These are phyloP conservation scores for Botryotinia calthae DNA, from an alignment of 2,329 filamentous ascomycete species.

Conservation along the genomic window DNA sequence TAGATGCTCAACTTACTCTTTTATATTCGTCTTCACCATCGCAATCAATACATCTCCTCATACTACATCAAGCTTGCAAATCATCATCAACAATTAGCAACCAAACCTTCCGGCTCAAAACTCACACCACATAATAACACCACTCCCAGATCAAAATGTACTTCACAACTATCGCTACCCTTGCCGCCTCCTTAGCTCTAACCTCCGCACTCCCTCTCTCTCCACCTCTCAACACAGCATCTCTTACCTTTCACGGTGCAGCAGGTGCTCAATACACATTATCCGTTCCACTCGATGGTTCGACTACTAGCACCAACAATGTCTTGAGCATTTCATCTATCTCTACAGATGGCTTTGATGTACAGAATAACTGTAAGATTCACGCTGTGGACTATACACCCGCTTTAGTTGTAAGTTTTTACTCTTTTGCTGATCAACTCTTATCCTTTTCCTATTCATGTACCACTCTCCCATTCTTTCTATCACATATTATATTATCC, in stretches of 20 bases:
- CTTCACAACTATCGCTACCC: slow-evolving; percentile 25
- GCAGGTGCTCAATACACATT: slow-evolving; percentile 30
- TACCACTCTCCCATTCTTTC: not conserved
- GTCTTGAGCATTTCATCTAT: slow-evolving; percentile 22
- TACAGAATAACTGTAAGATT: slow-evolving; percentile 25
- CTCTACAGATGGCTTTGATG: slow-evolving; percentile 24
- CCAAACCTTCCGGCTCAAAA: not conserved
- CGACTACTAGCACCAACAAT: slow-evolving; percentile 22
- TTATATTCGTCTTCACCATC: not conserved
- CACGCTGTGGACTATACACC: slow-evolving; percentile 31
- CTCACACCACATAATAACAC: not conserved
- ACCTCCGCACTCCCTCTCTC: slow-evolving; percentile 25
- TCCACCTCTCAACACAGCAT: slow-evolving; percentile 6
- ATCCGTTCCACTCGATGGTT: slow-evolving; percentile 29
- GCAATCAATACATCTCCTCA: not conserved
- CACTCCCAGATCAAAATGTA: slow-evolving; percentile 25
- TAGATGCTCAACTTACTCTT: not conserved
- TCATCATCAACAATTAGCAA: not conserved
- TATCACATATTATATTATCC: not conserved
- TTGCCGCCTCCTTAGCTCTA: slow-evolving; percentile 26
- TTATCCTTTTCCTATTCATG: not conserved
- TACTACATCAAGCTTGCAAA: not conserved
- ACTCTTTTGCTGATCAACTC: not conserved
- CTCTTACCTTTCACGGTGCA: slow-evolving; percentile 32
- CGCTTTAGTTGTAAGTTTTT: slow-evolving; percentile 22